A percentile compares a stretch with the other conserved stretches of the same genome.
Evolutionary conservation across 306 rosid genomes (phyloP).

Genomic region (Coriaria nepalensis): DNA sequence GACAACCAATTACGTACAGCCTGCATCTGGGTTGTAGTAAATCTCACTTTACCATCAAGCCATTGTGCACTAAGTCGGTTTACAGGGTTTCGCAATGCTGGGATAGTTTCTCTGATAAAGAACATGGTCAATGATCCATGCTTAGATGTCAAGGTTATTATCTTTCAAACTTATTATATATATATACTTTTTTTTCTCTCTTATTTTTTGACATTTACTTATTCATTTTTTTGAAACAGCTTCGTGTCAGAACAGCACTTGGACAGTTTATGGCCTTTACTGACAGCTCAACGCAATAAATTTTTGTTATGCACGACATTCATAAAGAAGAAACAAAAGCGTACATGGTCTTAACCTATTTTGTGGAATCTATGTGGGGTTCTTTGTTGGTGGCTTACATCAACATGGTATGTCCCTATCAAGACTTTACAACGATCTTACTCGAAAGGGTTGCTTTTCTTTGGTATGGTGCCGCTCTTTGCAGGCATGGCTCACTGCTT

Average conservation of each 20-base stretch:
- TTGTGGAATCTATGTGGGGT: slow-evolving; percentile 15
- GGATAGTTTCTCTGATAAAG: slow-evolving; percentile 60
- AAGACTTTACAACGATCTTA: too few relatives aligned
- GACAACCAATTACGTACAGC: slow-evolving; percentile 51
- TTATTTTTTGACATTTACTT: slow-evolving; percentile 3
- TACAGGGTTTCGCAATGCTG: slow-evolving; percentile 40
- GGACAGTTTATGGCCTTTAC: slow-evolving; percentile 43
- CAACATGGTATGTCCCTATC: slow-evolving; percentile 29
- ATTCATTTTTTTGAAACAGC: slow-evolving; percentile 32
- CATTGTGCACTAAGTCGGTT: slow-evolving; percentile 38
- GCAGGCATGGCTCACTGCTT: slow-evolving; percentile 30
- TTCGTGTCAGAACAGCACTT: slow-evolving; percentile 52
- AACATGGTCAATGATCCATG: slow-evolving; percentile 64
- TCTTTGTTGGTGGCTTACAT: slow-evolving; percentile 20
- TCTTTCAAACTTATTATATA: slow-evolving; percentile 4
- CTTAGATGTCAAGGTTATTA: slow-evolving; percentile 59
- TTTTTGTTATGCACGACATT: slow-evolving; percentile 6
- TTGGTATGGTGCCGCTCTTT: neutral
- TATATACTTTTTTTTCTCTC: neutral
- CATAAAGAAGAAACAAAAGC: slow-evolving; percentile 16
- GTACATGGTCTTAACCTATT: slow-evolving; percentile 19
- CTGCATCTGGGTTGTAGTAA: slow-evolving; percentile 53
- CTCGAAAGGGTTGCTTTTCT: too few relatives aligned
- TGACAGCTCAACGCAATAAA: slow-evolving; percentile 27
- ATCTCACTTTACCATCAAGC: slow-evolving; percentile 58